A percentile compares a stretch with the other conserved stretches of the same genome.
Conservation (phyloP, 2,329 filamentous ascomycete genomes). For the Pseudovirgaria hyperparasitica region DNA sequence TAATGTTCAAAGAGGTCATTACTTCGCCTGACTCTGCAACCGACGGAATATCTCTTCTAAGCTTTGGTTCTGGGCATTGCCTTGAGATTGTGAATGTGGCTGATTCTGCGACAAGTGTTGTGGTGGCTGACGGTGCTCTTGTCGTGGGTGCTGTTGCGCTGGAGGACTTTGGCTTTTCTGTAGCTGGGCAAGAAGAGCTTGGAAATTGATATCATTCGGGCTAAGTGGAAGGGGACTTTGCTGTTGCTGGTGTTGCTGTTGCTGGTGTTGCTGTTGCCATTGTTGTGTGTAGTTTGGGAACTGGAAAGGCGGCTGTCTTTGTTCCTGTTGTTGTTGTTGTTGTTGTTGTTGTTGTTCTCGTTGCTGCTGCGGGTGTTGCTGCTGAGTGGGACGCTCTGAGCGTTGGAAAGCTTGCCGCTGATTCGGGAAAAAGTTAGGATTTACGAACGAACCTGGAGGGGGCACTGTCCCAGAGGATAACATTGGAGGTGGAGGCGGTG, state of each 20-base stretch:
- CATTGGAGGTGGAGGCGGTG: slow-evolving; percentile 7
- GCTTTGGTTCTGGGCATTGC: too few relatives aligned
- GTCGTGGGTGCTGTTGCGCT: too few relatives aligned
- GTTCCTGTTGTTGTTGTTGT: slow-evolving; percentile 7
- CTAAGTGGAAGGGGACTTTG: too few relatives aligned
- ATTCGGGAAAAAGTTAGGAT: slow-evolving; percentile 17
- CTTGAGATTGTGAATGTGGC: too few relatives aligned
- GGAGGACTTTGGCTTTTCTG: too few relatives aligned
- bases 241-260: slow-evolving; percentile 11
- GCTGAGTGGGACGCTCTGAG: slow-evolving; percentile 7
- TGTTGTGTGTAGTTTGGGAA: slow-evolving; percentile 5
- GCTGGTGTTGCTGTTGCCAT: slow-evolving; percentile 9
- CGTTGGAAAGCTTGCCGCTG: slow-evolving; percentile 4
- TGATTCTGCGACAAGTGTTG: too few relatives aligned
- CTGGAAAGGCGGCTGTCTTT: slow-evolving; percentile 7
- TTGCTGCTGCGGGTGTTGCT: slow-evolving; percentile 8
- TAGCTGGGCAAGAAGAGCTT: too few relatives aligned
- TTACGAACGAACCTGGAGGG: slow-evolving; percentile 17
- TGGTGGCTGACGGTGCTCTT: too few relatives aligned
- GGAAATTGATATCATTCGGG: too few relatives aligned
- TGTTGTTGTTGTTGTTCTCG: slow-evolving; percentile 11
- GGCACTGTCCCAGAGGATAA: slow-evolving; percentile 1
- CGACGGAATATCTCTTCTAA: too few relatives aligned
- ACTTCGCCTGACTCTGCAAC: too few relatives aligned
- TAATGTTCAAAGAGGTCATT: too few relatives aligned